phyloP scores from a whole-genome alignment of 345 rosid species.

The Boechera stricta region DNA sequence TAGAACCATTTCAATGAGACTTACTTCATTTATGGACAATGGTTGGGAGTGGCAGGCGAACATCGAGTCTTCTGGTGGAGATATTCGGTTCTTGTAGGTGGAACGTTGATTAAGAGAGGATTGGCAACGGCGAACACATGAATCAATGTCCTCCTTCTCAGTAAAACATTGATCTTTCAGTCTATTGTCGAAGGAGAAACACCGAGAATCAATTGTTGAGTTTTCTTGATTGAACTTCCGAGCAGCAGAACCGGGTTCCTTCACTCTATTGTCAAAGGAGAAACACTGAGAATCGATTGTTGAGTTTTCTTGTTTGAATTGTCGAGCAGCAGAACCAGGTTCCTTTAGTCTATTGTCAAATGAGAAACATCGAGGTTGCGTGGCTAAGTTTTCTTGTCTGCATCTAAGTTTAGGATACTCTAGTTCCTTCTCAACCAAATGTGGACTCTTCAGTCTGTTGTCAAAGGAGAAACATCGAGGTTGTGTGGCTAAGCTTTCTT shows the following conservation, averaged over 20 bases:
- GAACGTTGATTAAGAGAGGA: conserved; percentile 80
- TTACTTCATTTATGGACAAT: conserved; percentile 74
- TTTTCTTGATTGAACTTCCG: conserved; percentile 49
- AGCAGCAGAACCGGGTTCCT: conserved; percentile 32
- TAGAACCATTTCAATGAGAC: conserved; percentile 6
- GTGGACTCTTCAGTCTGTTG: conserved; percentile 50
- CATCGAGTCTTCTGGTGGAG: conserved; percentile 60
- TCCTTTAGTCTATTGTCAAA: conserved; percentile 33
- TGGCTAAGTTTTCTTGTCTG: conserved; percentile 31
- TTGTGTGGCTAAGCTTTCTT: conserved; percentile 19
- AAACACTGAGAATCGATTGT: conserved; percentile 47
- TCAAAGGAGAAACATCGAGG: conserved; percentile 47
- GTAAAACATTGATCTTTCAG: conserved; percentile 49
- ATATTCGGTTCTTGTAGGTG: conserved; percentile 50
- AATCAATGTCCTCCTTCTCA: conserved; percentile 56
- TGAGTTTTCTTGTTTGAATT: conserved; percentile 50
- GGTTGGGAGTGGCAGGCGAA: conserved; percentile 87
- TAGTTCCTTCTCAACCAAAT: conserved; percentile 46
- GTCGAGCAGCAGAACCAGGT: conserved; percentile 17
- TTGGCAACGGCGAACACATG: conserved; percentile 80
- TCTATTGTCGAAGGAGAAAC: conserved; percentile 50
- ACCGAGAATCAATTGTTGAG: conserved; percentile 50
- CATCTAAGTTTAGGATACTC: conserved; percentile 39
- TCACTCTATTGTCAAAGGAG: conserved; percentile 46
- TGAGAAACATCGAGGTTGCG: conserved; percentile 34